Percentiles rank a stretch among this genome's conserved stretches.
phyloP scores from a whole-genome alignment of 2,329 filamentous ascomycete species.

The Alternaria sp. region DNA sequence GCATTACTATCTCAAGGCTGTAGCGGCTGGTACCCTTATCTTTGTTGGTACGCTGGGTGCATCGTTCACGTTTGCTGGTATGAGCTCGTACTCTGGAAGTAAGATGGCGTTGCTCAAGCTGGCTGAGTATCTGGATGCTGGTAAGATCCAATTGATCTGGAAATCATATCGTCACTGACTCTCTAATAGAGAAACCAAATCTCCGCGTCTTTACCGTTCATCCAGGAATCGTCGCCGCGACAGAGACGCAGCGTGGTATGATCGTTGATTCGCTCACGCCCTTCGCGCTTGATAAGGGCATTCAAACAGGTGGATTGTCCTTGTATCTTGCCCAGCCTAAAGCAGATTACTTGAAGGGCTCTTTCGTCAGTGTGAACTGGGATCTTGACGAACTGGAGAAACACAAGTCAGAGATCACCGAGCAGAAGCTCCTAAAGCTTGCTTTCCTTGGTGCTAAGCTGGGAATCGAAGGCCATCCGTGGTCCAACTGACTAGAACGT shows the following conservation, averaged over 20 bases:
- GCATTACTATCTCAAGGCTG: slow-evolving; percentile 18
- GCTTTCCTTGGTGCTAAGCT: slow-evolving; percentile 29
- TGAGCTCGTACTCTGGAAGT: slow-evolving; percentile 27
- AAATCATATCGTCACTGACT: not conserved
- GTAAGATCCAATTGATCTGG: not conserved
- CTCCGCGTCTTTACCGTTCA: slow-evolving; percentile 25
- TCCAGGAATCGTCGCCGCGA: slow-evolving; percentile 32
- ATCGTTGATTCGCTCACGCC: not conserved
- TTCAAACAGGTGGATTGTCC: slow-evolving; percentile 24
- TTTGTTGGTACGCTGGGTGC: slow-evolving; percentile 12
- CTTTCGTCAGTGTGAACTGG: slow-evolving; percentile 38
- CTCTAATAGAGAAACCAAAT: not conserved
- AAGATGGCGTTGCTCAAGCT: slow-evolving; percentile 34
- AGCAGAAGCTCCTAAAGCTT: slow-evolving; percentile 38
- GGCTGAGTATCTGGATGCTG: slow-evolving; percentile 31
- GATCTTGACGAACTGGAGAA: slow-evolving; percentile 41
- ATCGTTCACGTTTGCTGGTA: slow-evolving; percentile 19
- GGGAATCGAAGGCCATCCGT: slow-evolving; percentile 29
- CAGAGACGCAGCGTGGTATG: slow-evolving; percentile 11
- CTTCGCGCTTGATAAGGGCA: slow-evolving; percentile 9
- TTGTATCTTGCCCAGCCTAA: slow-evolving; percentile 26
- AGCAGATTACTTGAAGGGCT: slow-evolving; percentile 30
- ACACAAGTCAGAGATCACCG: slow-evolving; percentile 39
- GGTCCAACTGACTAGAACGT: slow-evolving; percentile 1
- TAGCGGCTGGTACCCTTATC: slow-evolving; percentile 28